phyloP scores from a whole-genome alignment of 768 basidiomycete genomes.

The Pulveroboletus ravenelii region DNA sequence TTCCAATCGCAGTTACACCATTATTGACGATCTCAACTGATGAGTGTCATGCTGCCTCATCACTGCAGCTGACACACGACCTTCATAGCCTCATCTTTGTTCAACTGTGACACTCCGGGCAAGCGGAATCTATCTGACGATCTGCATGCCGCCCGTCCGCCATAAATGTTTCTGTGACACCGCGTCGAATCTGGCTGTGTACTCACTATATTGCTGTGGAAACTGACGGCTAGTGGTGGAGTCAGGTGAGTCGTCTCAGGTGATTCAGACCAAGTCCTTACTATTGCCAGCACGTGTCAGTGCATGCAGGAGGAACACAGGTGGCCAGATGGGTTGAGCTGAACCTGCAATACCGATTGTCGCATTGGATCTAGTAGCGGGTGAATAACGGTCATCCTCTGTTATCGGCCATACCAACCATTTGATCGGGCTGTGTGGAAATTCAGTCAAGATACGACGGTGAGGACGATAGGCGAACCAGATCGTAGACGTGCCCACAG shows the following conservation, averaged over 20 bases:
- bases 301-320: conserved; percentile 55
- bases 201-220: conserved; percentile 65
- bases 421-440: conserved; percentile 49
- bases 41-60: conserved; percentile 4
- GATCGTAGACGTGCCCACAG: conserved; percentile 51
- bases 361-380: conserved; percentile 55
- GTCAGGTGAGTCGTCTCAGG: conserved; percentile 19
- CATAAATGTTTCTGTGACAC: conserved; percentile 13
- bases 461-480: conserved; percentile 38
- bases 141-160: conserved; percentile 21
- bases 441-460: conserved; percentile 10
- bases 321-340: conserved; percentile 56
- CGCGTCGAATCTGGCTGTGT: conserved; percentile 4
- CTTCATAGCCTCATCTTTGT: conserved; percentile 5
- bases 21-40: conserved; percentile 24
- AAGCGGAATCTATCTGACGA: conserved; percentile 33
- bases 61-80: conserved; percentile 1
- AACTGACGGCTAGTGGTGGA: conserved; percentile 53
- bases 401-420: conserved; percentile 37
- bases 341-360: conserved; percentile 64
- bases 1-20: conserved; percentile 7
- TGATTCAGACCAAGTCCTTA: conserved; percentile 34
- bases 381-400: conserved; percentile 10
- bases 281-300: conserved; percentile 73
- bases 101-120: conserved; percentile 26